phyloP scores from a whole-genome alignment of 495 filamentous ascomycete genomes.

The Hypomontagnella monticulosa region DNA sequence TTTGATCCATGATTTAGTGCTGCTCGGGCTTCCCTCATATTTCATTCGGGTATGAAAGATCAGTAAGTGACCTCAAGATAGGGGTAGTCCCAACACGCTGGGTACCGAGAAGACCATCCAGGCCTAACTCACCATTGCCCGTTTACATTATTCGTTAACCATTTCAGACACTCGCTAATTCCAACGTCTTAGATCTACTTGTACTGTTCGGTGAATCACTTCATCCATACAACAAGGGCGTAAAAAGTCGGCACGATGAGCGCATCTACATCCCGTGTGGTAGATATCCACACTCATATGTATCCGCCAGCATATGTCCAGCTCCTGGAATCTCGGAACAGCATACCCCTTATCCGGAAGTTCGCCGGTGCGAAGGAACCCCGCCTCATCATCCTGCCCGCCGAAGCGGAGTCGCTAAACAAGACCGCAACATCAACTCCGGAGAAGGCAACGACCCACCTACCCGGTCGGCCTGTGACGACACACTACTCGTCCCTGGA shows the following conservation, averaged over 20 bases:
- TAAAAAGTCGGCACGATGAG: slow-evolving; percentile 26
- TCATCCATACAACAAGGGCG: not conserved
- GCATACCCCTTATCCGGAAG: slow-evolving; percentile 82
- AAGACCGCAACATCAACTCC: slow-evolving; percentile 35
- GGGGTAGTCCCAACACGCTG: too few species aligned
- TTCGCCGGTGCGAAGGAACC: slow-evolving; percentile 66
- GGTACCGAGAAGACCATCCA: too few species aligned
- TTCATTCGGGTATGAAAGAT: too few species aligned
- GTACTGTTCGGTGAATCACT: not conserved
- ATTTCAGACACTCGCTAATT: too few species aligned
- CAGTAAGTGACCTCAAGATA: too few species aligned
- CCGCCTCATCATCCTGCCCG: slow-evolving; percentile 82
- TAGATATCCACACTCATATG: slow-evolving; percentile 96
- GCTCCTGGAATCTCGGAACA: slow-evolving; percentile 77
- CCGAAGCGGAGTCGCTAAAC: slow-evolving; percentile 68
- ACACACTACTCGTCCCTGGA: slow-evolving; percentile 74
- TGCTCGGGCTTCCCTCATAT: too few species aligned
- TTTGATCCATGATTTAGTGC: not conserved
- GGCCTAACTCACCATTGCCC: too few species aligned
- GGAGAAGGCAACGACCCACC: slow-evolving; percentile 54
- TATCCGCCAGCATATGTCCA: slow-evolving; percentile 86
- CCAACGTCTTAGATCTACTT: too few species aligned
- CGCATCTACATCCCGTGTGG: slow-evolving; percentile 53
- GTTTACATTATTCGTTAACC: too few species aligned
- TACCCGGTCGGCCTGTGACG: slow-evolving; percentile 77